Conservation (phyloP, 495 filamentous ascomycete species). For the Bryoglossum gracile region DNA sequence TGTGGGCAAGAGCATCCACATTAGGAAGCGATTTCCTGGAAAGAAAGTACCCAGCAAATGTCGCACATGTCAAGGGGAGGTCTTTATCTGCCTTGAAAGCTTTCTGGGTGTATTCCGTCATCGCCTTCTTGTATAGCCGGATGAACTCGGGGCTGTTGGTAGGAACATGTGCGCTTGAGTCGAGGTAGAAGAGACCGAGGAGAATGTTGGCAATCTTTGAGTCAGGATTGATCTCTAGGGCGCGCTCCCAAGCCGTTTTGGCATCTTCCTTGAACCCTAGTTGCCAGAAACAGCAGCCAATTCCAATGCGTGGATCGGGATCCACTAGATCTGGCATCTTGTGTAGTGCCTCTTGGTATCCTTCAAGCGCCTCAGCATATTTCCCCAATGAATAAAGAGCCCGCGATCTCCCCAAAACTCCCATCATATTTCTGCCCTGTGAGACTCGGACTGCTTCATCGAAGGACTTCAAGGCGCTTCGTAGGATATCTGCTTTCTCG, state of each 20-base stretch:
- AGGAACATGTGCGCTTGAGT: conserved; percentile 68
- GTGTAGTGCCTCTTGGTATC: conserved; percentile 77
- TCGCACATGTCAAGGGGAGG: conserved; percentile 80
- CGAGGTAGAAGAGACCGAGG: conserved; percentile 79
- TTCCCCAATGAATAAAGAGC: conserved; percentile 76
- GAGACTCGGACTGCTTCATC: conserved; percentile 85
- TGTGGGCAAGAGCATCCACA: conserved; percentile 80
- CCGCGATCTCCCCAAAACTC: conserved; percentile 76
- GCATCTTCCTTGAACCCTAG: conserved; percentile 90
- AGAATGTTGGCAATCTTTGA: conserved; percentile 89
- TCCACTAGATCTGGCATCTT: conserved; percentile 86
- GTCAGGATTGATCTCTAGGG: conserved; percentile 76
- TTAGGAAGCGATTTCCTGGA: conserved; percentile 64
- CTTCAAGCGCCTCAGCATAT: conserved; percentile 71
- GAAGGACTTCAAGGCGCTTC: conserved; percentile 80
- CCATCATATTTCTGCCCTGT: conserved; percentile 79
- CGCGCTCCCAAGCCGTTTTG: conserved; percentile 79
- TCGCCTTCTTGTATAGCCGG: conserved; percentile 79
- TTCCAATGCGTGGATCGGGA: conserved; percentile 88
- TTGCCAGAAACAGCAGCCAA: conserved; percentile 95
- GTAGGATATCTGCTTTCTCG: conserved; percentile 71
- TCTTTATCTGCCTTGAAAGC: conserved; percentile 95
- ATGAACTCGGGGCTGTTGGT: conserved; percentile 72
- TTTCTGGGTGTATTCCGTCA: conserved; percentile 87
- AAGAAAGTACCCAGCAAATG: conserved; percentile 84